These are phyloP conservation scores for Linnemannia elongata DNA, from an alignment of 192 early-diverging fungal genomes.

Conservation along the genomic window DNA sequence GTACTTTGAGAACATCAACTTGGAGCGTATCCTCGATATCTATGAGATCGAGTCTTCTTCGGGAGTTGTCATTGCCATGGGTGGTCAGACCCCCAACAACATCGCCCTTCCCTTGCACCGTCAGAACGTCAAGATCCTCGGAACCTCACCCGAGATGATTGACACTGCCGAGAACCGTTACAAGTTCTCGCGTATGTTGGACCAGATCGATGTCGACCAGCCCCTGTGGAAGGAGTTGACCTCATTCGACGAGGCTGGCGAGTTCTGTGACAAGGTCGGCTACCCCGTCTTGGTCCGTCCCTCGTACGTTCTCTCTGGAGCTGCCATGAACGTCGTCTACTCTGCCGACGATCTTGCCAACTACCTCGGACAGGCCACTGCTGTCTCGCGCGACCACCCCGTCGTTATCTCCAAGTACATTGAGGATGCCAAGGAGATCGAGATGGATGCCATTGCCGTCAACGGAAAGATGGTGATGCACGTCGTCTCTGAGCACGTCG, in stretches of 20 bases:
- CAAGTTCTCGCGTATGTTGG: conserved; percentile 93
- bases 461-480: conserved; percentile 90
- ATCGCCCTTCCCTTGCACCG: conserved; percentile 87
- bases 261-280: conserved; percentile 85
- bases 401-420: conserved; percentile 99
- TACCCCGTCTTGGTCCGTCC: conserved; percentile 97
- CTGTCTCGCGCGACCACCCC: conserved; percentile 95
- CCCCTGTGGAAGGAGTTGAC: conserved; percentile 96
- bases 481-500: conserved; percentile 95
- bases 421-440: conserved; percentile 92
- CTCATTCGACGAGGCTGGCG: conserved; percentile 82
- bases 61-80: conserved; percentile 92
- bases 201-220: conserved; percentile 95
- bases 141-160: conserved; percentile 91
- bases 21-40: conserved; percentile 97
- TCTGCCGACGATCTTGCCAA: conserved; percentile 85
- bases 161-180: conserved; percentile 95
- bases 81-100: conserved; percentile 97
- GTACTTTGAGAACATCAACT: conserved; percentile 96
- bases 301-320: conserved; percentile 97
- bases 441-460: conserved; percentile 93
- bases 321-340: conserved; percentile 97
- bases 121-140: conserved; percentile 85
- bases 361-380: conserved; percentile 91
- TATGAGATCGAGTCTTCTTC: conserved; percentile 86